These are phyloP conservation scores for Sabuloglossum arenarium DNA, from an alignment of 495 filamentous ascomycete species.

Conservation along the genomic window DNA sequence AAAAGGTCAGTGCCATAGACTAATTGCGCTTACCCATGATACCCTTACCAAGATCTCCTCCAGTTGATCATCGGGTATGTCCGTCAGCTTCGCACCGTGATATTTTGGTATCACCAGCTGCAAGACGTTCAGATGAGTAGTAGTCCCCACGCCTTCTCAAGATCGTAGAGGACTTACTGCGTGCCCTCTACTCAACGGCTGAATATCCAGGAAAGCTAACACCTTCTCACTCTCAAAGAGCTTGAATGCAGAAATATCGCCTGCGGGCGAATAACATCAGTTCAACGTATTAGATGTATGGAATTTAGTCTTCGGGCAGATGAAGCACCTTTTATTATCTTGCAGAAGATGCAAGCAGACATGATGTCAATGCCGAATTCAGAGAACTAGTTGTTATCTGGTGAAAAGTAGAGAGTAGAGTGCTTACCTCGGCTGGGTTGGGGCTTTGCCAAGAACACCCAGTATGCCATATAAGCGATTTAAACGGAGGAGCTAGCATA, in stretches of 20 bases:
- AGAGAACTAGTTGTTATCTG: too few relatives aligned
- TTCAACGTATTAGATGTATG: background rate
- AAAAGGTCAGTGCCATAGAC: background rate
- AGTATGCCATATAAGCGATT: background rate
- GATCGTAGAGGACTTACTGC: background rate
- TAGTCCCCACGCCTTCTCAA: background rate
- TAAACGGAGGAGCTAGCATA: slow-evolving; percentile 1
- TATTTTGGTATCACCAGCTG: slow-evolving; percentile 92
- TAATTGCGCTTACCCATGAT: background rate
- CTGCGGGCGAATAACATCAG: background rate
- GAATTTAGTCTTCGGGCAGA: background rate
- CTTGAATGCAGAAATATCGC: slow-evolving; percentile 8
- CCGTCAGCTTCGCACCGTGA: slow-evolving; percentile 81
- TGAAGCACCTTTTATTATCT: slow-evolving; percentile 73
- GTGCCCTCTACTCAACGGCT: slow-evolving; percentile 66
- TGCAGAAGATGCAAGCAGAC: slow-evolving; percentile 89
- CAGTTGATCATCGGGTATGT: slow-evolving; percentile 83
- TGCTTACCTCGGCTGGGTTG: too few relatives aligned
- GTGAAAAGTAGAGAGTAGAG: too few relatives aligned
- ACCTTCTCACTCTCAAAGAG: slow-evolving; percentile 61
- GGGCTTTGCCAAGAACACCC: too few relatives aligned
- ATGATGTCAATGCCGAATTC: background rate
- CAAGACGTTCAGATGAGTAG: background rate
- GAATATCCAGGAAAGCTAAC: slow-evolving; percentile 91
- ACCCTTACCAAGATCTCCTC: slow-evolving; percentile 52